Evolutionary conservation across 345 rosid genomes (phyloP).

Genomic region (Syzygium aqueum): DNA sequence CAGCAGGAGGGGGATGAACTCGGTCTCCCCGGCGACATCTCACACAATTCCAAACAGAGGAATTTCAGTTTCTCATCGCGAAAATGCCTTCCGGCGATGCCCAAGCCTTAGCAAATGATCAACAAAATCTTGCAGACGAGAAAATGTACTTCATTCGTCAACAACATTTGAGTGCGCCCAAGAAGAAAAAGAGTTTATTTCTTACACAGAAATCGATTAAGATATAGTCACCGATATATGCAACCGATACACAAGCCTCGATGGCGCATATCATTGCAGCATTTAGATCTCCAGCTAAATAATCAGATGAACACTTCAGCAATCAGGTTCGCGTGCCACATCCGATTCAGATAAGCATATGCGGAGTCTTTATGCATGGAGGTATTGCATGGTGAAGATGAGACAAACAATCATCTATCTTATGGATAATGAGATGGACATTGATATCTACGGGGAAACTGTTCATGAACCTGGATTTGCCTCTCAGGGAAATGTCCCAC

Average conservation of each 20-base stretch:
- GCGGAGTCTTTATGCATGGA: not conserved
- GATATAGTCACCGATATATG: not conserved
- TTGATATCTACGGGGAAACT: not conserved
- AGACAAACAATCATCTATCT: not conserved
- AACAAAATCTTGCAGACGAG: not conserved
- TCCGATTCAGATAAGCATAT: not conserved
- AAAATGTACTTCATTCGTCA: not conserved
- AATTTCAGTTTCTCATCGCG: not conserved
- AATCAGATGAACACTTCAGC: not conserved
- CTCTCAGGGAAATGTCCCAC: not conserved
- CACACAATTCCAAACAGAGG: not conserved
- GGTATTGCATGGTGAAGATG: not conserved
- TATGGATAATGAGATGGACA: not conserved
- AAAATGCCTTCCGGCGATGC: not conserved
- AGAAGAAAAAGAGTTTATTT: not conserved
- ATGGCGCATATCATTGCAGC: not conserved
- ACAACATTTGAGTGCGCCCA: not conserved
- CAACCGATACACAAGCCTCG: not conserved
- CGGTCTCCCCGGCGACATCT: too few species aligned
- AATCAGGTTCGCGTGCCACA: not conserved
- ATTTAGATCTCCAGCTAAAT: not conserved
- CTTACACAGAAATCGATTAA: not conserved
- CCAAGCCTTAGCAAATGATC: not conserved
- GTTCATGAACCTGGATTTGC: not conserved
- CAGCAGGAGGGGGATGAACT: not conserved